Percentiles rank a stretch among this genome's conserved stretches.
phyloP scores from a whole-genome alignment of 2,329 filamentous ascomycete genomes.

The Teratosphaeria viscida region DNA sequence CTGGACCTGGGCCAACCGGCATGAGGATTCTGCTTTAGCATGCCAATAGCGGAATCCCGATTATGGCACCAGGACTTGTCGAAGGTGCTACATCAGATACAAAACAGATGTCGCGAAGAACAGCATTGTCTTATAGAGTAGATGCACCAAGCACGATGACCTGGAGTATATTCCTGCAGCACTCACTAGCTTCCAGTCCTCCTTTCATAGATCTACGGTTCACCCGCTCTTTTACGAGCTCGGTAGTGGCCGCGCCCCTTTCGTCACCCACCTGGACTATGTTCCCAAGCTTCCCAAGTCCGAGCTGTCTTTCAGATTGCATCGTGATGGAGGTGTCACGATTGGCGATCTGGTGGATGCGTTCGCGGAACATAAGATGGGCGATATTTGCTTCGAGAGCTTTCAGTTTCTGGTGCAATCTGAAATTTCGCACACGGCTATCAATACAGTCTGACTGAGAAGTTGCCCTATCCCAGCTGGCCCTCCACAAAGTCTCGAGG shows the following conservation, averaged over 20 bases:
- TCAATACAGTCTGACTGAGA: neutral
- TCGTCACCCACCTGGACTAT: conserved; percentile 16
- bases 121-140: no score
- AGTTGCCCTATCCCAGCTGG: neutral
- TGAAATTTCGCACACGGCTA: no score
- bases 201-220: conserved; percentile 14
- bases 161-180: no score
- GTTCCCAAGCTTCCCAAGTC: conserved; percentile 8
- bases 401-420: no score
- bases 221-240: conserved; percentile 14
- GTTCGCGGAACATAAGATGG: conserved; percentile 5
- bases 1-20: no score
- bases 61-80: no score
- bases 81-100: no score
- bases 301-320: conserved; percentile 8
- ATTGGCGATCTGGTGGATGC: conserved; percentile 13
- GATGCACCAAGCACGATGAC: no score
- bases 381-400: no score
- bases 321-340: conserved; percentile 7
- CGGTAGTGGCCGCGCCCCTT: conserved; percentile 13
- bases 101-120: no score
- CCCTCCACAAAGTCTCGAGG: neutral
- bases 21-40: no score
- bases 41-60: no score
- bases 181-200: conserved; percentile 6